Evolutionary conservation across 305 asterid species (phyloP).

Genomic region (Solanum hybrid): DNA sequence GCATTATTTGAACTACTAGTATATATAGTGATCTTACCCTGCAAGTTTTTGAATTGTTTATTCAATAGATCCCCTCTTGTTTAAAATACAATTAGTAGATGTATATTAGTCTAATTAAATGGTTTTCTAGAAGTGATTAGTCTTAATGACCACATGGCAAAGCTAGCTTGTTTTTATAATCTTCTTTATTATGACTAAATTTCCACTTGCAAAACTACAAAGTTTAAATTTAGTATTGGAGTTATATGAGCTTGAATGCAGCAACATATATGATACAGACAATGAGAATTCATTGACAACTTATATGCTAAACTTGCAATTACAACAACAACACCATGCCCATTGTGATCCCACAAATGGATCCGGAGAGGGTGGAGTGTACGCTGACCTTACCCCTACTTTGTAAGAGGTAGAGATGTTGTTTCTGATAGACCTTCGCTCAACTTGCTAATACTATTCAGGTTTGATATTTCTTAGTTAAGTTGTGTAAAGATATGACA

Average conservation of each 20-base stretch:
- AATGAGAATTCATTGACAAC: background rate
- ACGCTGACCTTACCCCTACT: background rate
- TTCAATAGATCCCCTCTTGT: background rate
- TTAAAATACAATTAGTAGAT: background rate
- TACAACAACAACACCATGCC: background rate
- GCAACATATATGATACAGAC: background rate
- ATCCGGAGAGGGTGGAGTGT: background rate
- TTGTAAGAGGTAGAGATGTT: background rate
- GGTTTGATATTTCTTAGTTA: background rate
- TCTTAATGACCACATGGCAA: background rate
- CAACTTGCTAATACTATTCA: background rate
- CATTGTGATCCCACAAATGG: background rate
- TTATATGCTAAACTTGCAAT: background rate
- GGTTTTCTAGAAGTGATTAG: background rate
- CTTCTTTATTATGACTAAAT: background rate
- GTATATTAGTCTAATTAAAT: background rate
- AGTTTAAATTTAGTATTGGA: background rate
- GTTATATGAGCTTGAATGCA: background rate
- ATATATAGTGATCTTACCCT: background rate
- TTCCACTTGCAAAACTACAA: background rate
- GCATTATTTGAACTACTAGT: background rate
- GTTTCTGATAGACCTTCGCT: background rate
- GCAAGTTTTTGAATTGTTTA: background rate
- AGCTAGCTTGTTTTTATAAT: background rate
- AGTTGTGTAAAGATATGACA: background rate